Percentiles rank a stretch among this genome's conserved stretches.
These are phyloP conservation scores for Nectriaceae sp. DNA, from an alignment of 2,329 filamentous ascomycete species.

Conservation along the genomic window DNA sequence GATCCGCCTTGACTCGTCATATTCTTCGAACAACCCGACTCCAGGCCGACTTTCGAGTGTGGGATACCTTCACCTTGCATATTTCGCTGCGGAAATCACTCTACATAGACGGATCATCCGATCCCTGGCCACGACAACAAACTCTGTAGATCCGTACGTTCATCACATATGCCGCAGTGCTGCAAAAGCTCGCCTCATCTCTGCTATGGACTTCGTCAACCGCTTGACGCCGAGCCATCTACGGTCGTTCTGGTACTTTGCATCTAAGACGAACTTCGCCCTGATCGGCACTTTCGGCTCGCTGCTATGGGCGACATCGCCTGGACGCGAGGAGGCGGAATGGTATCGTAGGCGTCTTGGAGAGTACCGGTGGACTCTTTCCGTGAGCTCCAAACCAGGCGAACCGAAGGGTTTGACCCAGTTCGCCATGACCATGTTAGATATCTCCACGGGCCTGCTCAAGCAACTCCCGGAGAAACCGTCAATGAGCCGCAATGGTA, in stretches of 20 bases:
- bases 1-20: conserved; percentile 67
- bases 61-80: conserved; percentile 84
- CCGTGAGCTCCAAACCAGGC: conserved; percentile 76
- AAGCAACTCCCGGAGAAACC: conserved; percentile 74
- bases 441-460: conserved; percentile 69
- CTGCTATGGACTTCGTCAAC: conserved; percentile 97
- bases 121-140: conserved; percentile 57
- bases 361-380: conserved; percentile 93
- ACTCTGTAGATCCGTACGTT: conserved; percentile 72
- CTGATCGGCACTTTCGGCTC: conserved; percentile 93
- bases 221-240: conserved; percentile 84
- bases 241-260: conserved; percentile 90
- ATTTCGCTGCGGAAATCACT: conserved; percentile 92
- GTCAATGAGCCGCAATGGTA: conserved; percentile 58
- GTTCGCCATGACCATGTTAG: conserved; percentile 78
- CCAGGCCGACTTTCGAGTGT: conserved; percentile 57
- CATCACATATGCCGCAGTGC: conserved; percentile 91
- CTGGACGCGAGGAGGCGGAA: conserved; percentile 83
- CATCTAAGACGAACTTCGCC: conserved; percentile 87
- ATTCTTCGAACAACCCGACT: conserved; percentile 36
- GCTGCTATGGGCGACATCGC: conserved; percentile 85
- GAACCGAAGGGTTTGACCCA: conserved; percentile 60
- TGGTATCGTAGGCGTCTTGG: conserved; percentile 85
- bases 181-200: conserved; percentile 91
- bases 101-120: conserved; percentile 90